Base-by-base conservation (phyloP, 306 rosid species). In the Vigna mungo region DNA sequence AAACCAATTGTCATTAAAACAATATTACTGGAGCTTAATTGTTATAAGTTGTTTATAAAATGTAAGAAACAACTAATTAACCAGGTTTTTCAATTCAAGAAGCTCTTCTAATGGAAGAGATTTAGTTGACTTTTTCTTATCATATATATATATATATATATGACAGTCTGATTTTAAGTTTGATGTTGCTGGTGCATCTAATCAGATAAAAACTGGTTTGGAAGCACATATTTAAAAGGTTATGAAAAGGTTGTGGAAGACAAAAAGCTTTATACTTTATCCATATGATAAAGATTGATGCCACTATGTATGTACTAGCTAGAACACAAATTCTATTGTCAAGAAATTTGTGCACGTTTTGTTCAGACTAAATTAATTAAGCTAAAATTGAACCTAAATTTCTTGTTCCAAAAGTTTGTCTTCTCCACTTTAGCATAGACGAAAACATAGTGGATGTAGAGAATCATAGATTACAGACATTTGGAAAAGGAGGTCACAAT, bases 351-450 rank as follows among this genome's bases (percentile, higher is more conserved):
- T 21, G 51, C 70, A 39, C 47, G 32, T 62, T 43, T 60, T 71
- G n/a, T 25, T 68, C 9, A 6, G 3, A 53, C 25, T 60, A 51
- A 49, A 21, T 12, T 71, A 71, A 79, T 23, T 18, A 53, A 65
- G 21, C 75, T 54, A 30, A 51, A 71, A 32, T 20, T 15, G 51
- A 80, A 63, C 44, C 41, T 48, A 36, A 48, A 12, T 4, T 76
- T 76, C 65, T 17, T 81, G 71, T 23, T 23, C 67, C 51, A 37
- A 34, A 75, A 58, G 51, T 51, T 23, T 59, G 37, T 15, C 37
- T 59, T 74, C 41, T 55, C 72, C 53, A 60, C 15, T 75, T 63
- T 63, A 61, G 46, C 46, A 32, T 10, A 32, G 55, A 32, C 21
- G 18, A 55, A 49, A 8, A 34, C 1, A n/a, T 62, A 62, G 68